Conservation (phyloP, 768 basidiomycete genomes). For the Trametes cingulata region DNA sequence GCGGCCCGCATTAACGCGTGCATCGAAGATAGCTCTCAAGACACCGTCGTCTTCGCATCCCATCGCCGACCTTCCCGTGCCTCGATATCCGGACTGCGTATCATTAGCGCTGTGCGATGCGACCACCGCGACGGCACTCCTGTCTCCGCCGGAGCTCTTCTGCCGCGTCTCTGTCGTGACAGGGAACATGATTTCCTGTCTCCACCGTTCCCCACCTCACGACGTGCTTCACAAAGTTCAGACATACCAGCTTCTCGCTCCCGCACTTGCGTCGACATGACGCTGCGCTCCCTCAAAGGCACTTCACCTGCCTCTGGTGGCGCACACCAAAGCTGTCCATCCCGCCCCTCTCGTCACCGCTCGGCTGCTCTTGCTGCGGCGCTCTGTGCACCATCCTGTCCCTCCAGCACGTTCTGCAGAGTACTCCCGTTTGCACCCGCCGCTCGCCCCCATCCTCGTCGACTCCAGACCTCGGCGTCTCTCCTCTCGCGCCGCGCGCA, state of each 20-base stretch:
- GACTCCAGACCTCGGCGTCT: neutral
- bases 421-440: slow-evolving; percentile 3
- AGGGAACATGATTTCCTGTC: neutral
- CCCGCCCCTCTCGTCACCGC: neutral
- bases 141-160: neutral
- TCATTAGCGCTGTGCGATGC: neutral
- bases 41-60: slow-evolving; percentile 5
- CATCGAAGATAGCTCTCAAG: slow-evolving; percentile 6
- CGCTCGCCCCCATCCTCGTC: neutral
- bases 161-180: slow-evolving; percentile 1
- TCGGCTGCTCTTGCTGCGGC: neutral
- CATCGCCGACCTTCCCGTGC: neutral
- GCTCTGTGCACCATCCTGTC: no score
- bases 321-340: neutral
- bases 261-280: neutral
- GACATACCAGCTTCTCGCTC: neutral
- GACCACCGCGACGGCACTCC: no score
- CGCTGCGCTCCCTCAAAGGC: neutral
- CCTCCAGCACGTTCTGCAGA: neutral
- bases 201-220: neutral
- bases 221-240: neutral
- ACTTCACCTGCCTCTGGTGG: neutral
- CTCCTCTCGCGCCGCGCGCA: neutral
- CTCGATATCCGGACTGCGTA: neutral
- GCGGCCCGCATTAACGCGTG: neutral